These are phyloP conservation scores for Wakefieldia striispora DNA, from an alignment of 768 basidiomycete genomes.

Conservation along the genomic window DNA sequence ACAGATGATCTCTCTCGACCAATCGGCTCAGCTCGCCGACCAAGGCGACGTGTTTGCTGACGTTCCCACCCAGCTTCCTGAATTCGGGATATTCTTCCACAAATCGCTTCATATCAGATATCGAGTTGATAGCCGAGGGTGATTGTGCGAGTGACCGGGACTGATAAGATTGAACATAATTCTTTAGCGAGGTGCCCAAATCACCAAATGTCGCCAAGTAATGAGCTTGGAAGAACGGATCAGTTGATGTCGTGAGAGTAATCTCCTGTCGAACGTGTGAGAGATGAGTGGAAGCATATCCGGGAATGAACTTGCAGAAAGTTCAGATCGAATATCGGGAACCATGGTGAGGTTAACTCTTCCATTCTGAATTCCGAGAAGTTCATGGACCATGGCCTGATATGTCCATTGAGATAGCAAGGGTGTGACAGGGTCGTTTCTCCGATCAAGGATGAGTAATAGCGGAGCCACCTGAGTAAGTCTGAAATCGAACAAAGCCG, in stretches of 20 bases:
- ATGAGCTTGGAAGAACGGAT: constrained; percentile 91
- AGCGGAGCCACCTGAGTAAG: constrained; percentile 85
- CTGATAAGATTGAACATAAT: constrained; percentile 93
- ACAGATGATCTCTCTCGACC: constrained; percentile 79
- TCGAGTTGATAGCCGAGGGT: constrained; percentile 85
- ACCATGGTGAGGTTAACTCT: constrained; percentile 82
- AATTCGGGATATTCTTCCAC: constrained; percentile 99
- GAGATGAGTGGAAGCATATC: constrained; percentile 3
- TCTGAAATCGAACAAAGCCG: constrained; percentile 88
- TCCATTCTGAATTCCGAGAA: constrained; percentile 91
- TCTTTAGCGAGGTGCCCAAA: constrained; percentile 85
- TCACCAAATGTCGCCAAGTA: constrained; percentile 95
- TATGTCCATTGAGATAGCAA: constrained; percentile 98
- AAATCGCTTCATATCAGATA: constrained; percentile 94
- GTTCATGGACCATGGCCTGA: constrained; percentile 98
- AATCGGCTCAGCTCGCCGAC: constrained; percentile 94
- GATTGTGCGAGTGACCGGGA: constrained; percentile 74
- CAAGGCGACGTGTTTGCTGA: constrained; percentile 96
- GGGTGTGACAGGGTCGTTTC: constrained; percentile 97
- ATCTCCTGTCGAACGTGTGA: constrained; percentile 64
- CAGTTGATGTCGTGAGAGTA: constrained; percentile 85
- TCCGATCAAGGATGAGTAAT: constrained; percentile 87
- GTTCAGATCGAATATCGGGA: constrained; percentile 82
- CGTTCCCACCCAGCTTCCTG: constrained; percentile 92
- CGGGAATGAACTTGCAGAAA: constrained; percentile 55